phyloP scores from a whole-genome alignment of 176 grass and related monocot genomes.

The Panicum miliaceum region DNA sequence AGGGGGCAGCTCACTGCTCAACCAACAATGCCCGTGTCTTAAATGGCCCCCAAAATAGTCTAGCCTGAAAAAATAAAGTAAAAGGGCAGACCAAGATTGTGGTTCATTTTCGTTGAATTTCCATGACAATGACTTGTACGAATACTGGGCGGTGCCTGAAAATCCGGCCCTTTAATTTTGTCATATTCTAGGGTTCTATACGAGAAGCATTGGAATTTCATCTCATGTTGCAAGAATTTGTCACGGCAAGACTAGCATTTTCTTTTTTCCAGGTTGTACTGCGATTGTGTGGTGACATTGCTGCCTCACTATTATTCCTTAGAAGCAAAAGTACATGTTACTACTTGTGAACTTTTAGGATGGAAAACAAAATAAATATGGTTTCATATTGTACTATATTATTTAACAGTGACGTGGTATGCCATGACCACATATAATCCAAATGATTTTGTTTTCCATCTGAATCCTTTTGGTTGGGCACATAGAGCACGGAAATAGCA shows the following conservation, averaged over 20 bases:
- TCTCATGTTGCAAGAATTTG: background rate
- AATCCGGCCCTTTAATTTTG: constrained; percentile 34
- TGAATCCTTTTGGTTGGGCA: background rate
- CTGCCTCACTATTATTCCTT: background rate
- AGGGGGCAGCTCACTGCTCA: too few relatives aligned
- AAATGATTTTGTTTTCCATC: background rate
- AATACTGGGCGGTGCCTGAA: constrained; percentile 16
- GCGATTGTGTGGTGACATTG: background rate
- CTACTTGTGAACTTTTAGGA: background rate
- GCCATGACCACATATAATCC: background rate
- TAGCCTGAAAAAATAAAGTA: background rate
- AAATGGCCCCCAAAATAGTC: constrained; percentile 20
- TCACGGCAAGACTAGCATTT: background rate
- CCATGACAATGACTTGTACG: constrained; percentile 9
- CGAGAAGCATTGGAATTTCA: background rate
- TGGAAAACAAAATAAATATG: background rate
- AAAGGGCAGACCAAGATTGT: background rate
- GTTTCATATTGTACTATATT: background rate
- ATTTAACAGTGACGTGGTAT: background rate
- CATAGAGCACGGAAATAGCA: background rate
- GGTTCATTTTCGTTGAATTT: constrained; percentile 18
- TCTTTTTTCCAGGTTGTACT: background rate
- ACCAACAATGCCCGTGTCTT: constrained; percentile 2
- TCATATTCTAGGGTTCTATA: background rate
- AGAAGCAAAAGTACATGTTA: background rate